A percentile compares a stretch with the other conserved stretches of the same genome.
These are phyloP conservation scores for Oxytropis ochrocephala DNA, from an alignment of 306 rosid genomes.

Conservation along the genomic window DNA sequence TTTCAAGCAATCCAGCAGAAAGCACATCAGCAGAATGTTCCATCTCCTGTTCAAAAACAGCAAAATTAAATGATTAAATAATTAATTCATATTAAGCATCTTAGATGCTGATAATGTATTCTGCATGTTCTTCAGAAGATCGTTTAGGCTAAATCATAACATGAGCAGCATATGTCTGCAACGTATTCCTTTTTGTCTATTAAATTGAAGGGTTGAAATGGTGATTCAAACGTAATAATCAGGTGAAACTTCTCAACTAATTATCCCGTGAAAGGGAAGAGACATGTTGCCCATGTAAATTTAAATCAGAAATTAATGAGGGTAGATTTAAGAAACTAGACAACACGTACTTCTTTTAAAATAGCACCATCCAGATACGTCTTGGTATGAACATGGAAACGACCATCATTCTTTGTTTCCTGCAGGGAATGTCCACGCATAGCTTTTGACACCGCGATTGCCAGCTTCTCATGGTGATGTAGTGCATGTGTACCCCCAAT, in stretches of 20 bases:
- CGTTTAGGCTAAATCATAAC: background rate
- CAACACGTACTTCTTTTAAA: constrained; percentile 71
- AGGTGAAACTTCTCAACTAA: constrained; percentile 3
- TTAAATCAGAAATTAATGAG: background rate
- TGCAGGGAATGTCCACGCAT: constrained; percentile 97
- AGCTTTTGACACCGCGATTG: constrained; percentile 94
- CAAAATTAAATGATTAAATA: background rate
- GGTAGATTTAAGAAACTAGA: constrained; percentile 24
- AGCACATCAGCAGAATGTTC: constrained; percentile 93
- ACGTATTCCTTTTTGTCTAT: constrained; percentile 4
- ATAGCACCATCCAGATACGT: constrained; percentile 88
- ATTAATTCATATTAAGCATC: constrained; percentile 10
- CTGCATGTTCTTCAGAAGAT: constrained; percentile 11
- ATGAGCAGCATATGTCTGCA: background rate
- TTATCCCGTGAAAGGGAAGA: constrained; percentile 16
- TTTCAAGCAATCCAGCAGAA: constrained; percentile 98
- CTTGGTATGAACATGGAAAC: constrained; percentile 94
- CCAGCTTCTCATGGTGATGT: constrained; percentile 92
- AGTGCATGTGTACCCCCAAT: constrained; percentile 79
- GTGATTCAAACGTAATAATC: constrained; percentile 5
- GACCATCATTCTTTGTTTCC: constrained; percentile 92
- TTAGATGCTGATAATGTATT: background rate
- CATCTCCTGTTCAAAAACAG: constrained; percentile 69
- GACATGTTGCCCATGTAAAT: background rate
- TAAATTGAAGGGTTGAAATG: background rate